phyloP scores from a whole-genome alignment of 495 filamentous ascomycete species.

The Penicillium longicatenatum region DNA sequence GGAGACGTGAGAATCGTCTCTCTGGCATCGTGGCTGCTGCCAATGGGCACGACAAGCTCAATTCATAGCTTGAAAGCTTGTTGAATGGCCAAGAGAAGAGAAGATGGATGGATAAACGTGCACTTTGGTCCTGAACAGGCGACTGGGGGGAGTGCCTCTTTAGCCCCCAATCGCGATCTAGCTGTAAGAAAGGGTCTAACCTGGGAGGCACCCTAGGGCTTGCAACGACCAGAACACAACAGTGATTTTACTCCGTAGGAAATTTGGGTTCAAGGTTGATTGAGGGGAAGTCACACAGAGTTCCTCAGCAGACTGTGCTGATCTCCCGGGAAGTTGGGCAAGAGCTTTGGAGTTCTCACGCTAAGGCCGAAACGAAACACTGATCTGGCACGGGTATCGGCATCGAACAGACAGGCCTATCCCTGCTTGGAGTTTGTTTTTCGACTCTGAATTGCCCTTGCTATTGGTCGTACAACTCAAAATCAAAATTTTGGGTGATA shows the following conservation, averaged over 20 bases:
- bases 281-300: slow-evolving; percentile 12
- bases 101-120: background rate
- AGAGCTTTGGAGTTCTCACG: slow-evolving; percentile 10
- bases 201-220: background rate
- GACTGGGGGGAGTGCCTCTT: background rate
- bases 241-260: too few relatives aligned
- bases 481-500: too few relatives aligned
- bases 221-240: background rate
- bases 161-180: background rate
- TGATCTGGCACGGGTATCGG: slow-evolving; percentile 1
- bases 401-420: background rate
- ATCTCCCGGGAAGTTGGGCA: slow-evolving; percentile 21
- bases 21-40: slow-evolving; percentile 37
- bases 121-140: background rate
- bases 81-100: background rate
- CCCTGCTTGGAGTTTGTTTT: background rate
- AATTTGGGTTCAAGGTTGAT: background rate
- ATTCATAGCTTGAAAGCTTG: slow-evolving; percentile 8
- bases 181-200: background rate
- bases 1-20: slow-evolving; percentile 35
- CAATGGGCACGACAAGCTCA: slow-evolving; percentile 3
- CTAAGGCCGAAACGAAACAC: slow-evolving; percentile 18
- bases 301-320: slow-evolving; percentile 8
- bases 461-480: too few relatives aligned
- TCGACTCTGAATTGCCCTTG: too few relatives aligned